phyloP scores from a whole-genome alignment of 140 eudicot species.

The Artemisia princeps region DNA sequence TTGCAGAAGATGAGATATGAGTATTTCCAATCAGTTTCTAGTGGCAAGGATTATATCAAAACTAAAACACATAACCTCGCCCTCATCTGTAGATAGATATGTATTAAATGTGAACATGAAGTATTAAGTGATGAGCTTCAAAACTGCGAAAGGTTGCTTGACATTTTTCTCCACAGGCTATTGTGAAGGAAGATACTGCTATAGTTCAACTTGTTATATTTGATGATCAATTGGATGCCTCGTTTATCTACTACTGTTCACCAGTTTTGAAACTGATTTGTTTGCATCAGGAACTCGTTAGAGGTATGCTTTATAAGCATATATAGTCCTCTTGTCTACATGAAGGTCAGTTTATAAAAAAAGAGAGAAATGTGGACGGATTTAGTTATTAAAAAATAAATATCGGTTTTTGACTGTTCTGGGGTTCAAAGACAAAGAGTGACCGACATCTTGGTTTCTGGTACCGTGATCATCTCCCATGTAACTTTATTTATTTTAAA shows the following conservation, averaged over 20 bases:
- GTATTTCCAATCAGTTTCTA: not conserved
- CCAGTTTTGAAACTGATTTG: constrained; percentile 76
- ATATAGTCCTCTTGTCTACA: constrained; percentile 44
- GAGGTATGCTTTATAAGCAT: constrained; percentile 94
- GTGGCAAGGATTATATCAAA: constrained; percentile 1
- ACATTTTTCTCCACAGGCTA: constrained; percentile 88
- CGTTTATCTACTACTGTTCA: constrained; percentile 87
- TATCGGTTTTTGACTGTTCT: constrained; percentile 10
- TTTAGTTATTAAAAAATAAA: constrained; percentile 2
- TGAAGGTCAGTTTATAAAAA: constrained; percentile 70
- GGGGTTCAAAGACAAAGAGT: constrained; percentile 1
- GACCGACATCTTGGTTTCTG: constrained; percentile 14
- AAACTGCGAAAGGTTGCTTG: constrained; percentile 75
- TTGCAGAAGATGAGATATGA: not conserved
- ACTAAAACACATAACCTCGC: constrained; percentile 3
- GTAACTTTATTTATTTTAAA: constrained; percentile 19
- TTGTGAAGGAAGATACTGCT: constrained; percentile 87
- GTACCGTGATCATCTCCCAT: constrained; percentile 13
- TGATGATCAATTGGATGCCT: constrained; percentile 85
- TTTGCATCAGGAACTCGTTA: constrained; percentile 80
- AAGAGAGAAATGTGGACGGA: constrained; percentile 23
- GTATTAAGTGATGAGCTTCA: constrained; percentile 39
- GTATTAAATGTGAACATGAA: constrained; percentile 25
- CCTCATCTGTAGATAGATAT: constrained; percentile 17
- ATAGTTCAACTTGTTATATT: constrained; percentile 70